A percentile compares a stretch with the other conserved stretches of the same genome.
Evolutionary conservation across 306 rosid species (phyloP).

Genomic region (Pyrus betulifolia): DNA sequence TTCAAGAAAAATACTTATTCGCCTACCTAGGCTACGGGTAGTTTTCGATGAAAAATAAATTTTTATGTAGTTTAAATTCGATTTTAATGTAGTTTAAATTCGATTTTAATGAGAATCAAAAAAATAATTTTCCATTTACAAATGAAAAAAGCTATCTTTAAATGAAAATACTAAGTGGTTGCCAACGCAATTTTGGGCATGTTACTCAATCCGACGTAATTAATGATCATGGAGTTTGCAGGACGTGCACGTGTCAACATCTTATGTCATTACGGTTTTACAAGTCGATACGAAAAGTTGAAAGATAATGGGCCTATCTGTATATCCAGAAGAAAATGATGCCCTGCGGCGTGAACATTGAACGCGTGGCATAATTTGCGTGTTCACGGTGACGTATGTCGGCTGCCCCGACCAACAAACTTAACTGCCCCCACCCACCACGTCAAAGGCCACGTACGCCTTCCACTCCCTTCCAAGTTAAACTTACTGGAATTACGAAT

Average conservation of each 20-base stretch:
- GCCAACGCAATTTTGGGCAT: too few relatives aligned
- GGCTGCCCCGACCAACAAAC: slow-evolving; percentile 1
- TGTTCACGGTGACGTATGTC: neutral
- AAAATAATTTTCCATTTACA: fast-evolving
- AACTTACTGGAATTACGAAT: neutral
- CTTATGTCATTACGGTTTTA: neutral
- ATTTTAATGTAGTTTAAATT: too few relatives aligned
- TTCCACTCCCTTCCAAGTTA: neutral
- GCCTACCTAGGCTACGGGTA: too few relatives aligned
- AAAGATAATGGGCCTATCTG: neutral
- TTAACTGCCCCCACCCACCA: neutral
- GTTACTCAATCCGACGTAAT: too few relatives aligned
- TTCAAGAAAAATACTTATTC: neutral
- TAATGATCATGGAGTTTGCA: neutral
- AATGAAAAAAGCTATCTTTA: fast-evolving
- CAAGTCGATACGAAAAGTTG: neutral
- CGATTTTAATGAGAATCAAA: fast-evolving
- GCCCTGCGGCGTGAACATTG: neutral
- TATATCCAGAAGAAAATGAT: neutral
- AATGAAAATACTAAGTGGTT: too few relatives aligned
- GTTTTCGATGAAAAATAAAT: too few relatives aligned
- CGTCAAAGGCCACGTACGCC: neutral
- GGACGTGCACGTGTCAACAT: neutral
- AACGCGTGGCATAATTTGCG: neutral
- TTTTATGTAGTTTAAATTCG: too few relatives aligned